These are phyloP conservation scores for Stachybotrys echinatus DNA, from an alignment of 2,329 filamentous ascomycete genomes.

Conservation along the genomic window DNA sequence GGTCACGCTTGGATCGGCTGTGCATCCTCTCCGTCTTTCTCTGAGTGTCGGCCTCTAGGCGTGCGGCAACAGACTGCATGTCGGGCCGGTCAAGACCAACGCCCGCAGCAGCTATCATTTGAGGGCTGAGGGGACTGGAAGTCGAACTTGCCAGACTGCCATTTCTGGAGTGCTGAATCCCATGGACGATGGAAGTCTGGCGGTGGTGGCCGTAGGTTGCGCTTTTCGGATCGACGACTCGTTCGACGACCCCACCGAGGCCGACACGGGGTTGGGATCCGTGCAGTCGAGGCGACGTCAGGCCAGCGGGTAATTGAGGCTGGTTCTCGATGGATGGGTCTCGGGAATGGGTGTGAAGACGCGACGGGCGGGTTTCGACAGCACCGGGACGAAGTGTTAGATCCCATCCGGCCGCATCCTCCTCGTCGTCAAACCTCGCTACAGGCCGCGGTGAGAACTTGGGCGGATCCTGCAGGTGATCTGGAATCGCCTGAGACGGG, in stretches of 20 bases:
- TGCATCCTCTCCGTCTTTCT: constrained; percentile 57
- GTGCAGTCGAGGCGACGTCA: constrained; percentile 34
- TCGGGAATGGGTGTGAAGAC: constrained; percentile 46
- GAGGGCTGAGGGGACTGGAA: constrained; percentile 80
- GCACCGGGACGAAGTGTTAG: constrained; percentile 41
- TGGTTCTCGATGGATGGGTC: constrained; percentile 55
- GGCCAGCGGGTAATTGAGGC: constrained; percentile 21
- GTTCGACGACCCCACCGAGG: constrained; percentile 40
- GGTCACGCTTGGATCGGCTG: constrained; percentile 65
- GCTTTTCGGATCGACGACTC: constrained; percentile 49
- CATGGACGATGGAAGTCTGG: constrained; percentile 95
- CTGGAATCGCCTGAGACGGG: constrained; percentile 55
- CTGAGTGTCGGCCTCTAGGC: constrained; percentile 45
- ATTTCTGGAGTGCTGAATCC: constrained; percentile 87
- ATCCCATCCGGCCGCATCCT: constrained; percentile 46
- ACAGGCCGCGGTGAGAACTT: constrained; percentile 47
- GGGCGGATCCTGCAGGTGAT: constrained; percentile 45
- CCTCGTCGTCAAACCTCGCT: constrained; percentile 48
- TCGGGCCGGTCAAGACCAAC: constrained; percentile 50
- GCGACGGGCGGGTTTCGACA: constrained; percentile 31
- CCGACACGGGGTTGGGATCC: constrained; percentile 33
- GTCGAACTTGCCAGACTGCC: constrained; percentile 77
- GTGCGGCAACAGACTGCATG: constrained; percentile 37
- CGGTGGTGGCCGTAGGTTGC: constrained; percentile 78
- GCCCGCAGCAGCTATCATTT: constrained; percentile 70